Evolutionary conservation across 1,284 basidiomycete genomes (phyloP).

Genomic region (Tilletiopsis washingtonensis): DNA sequence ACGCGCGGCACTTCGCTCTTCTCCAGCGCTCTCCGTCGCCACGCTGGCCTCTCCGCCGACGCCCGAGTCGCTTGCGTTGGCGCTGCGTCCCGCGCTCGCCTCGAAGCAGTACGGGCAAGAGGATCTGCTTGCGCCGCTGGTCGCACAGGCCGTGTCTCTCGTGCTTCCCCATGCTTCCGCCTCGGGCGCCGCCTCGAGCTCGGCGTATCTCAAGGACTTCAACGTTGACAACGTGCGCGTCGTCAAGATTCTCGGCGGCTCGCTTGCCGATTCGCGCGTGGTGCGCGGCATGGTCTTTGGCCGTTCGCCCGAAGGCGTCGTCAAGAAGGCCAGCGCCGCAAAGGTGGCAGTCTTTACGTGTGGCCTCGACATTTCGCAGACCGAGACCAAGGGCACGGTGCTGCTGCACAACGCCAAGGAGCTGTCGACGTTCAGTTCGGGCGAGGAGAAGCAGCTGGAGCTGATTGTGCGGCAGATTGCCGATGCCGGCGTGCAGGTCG

Average conservation of each 20-base stretch:
- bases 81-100: slow-evolving; percentile 83
- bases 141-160: slow-evolving; percentile 73
- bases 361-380: slow-evolving; percentile 85
- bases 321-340: slow-evolving; percentile 62
- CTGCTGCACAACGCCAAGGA: slow-evolving; percentile 92
- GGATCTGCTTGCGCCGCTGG: slow-evolving; percentile 69
- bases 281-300: slow-evolving; percentile 98
- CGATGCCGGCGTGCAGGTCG: slow-evolving; percentile 84
- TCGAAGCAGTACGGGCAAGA: slow-evolving; percentile 96
- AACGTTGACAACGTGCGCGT: slow-evolving; percentile 91
- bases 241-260: slow-evolving; percentile 97
- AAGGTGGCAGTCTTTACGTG: slow-evolving; percentile 76
- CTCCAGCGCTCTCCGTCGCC: slow-evolving; percentile 45
- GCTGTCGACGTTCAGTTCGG: slow-evolving; percentile 79
- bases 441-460: slow-evolving; percentile 65
- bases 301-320: slow-evolving; percentile 73
- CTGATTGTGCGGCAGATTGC: slow-evolving; percentile 78
- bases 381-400: slow-evolving; percentile 98
- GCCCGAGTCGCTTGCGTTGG: slow-evolving; percentile 64
- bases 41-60: slow-evolving; percentile 71
- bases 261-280: slow-evolving; percentile 71
- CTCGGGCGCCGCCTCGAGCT: slow-evolving; percentile 50
- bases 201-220: slow-evolving; percentile 50
- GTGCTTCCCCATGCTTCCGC: slow-evolving; percentile 28
- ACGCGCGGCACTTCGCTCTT: too few species aligned